Evolutionary conservation across 2,329 filamentous ascomycete genomes (phyloP).

Genomic region (Tolypocladium paradoxum): DNA sequence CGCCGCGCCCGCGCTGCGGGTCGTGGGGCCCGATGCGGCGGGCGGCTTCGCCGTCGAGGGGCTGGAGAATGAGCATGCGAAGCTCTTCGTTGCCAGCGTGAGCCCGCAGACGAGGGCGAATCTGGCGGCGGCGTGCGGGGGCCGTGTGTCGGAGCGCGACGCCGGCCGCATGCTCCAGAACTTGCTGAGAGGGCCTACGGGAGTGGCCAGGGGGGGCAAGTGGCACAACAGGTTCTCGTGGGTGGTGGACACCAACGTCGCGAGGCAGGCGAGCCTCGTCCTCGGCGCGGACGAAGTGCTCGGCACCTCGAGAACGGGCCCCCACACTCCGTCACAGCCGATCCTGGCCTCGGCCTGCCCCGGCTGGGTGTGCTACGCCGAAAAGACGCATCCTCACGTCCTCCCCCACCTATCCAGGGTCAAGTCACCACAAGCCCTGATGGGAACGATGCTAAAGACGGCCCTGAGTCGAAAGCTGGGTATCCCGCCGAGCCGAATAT

Average conservation of each 20-base stretch:
- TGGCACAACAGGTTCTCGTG: conserved; percentile 73
- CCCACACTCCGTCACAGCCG: conserved; percentile 31
- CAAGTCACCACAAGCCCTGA: conserved; percentile 88
- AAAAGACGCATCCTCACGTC: conserved; percentile 93
- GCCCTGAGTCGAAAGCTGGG: conserved; percentile 62
- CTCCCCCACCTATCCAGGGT: conserved; percentile 82
- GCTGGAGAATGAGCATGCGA: conserved; percentile 49
- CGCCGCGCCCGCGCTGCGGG: conserved; percentile 40
- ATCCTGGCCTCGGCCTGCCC: conserved; percentile 86
- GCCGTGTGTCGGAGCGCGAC: conserved; percentile 57
- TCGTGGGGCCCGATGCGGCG: conserved; percentile 19
- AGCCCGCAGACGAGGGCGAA: conserved; percentile 86
- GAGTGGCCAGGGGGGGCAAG: conserved; percentile 58
- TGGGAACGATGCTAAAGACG: conserved; percentile 84
- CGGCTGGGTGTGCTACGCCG: conserved; percentile 97
- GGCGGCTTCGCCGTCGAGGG: conserved; percentile 34
- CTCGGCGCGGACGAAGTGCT: conserved; percentile 64
- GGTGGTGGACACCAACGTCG: conserved; percentile 80
- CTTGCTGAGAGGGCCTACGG: conserved; percentile 56
- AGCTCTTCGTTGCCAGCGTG: conserved; percentile 82
- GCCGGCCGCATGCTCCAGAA: conserved; percentile 77
- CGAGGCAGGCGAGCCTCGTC: conserved; percentile 74
- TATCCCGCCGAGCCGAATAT: conserved; percentile 70
- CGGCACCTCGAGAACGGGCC: conserved; percentile 12
- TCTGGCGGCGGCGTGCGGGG: conserved; percentile 72